These are phyloP conservation scores for Dactylellina leptospora DNA, from an alignment of 2,329 filamentous ascomycete species.

Conservation along the genomic window DNA sequence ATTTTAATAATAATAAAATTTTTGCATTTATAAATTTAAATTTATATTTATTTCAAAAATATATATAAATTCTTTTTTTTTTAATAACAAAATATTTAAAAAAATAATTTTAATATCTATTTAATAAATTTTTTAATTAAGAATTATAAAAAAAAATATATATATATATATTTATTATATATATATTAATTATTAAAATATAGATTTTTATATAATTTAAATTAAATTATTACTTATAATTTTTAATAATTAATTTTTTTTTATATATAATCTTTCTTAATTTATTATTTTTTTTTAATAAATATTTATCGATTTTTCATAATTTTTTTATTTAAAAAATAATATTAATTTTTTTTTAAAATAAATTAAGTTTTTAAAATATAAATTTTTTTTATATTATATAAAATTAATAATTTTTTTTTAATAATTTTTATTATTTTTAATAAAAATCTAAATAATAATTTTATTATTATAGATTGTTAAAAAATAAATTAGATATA, in stretches of 20 bases:
- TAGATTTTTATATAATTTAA: neutral
- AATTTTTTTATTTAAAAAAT: constrained; percentile 15
- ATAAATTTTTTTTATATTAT: neutral
- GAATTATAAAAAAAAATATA: neutral
- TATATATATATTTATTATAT: neutral
- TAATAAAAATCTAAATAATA: too few relatives aligned
- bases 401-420: neutral
- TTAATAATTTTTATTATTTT: too few relatives aligned
- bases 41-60: too few relatives aligned
- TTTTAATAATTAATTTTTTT: neutral
- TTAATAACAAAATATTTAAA: too few relatives aligned
- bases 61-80: too few relatives aligned
- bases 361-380: too few relatives aligned
- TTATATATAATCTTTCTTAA: neutral
- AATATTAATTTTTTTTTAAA: too few relatives aligned
- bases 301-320: neutral
- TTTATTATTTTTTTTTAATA: neutral
- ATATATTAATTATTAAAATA: neutral
- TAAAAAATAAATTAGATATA: too few relatives aligned
- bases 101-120: neutral
- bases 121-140: neutral
- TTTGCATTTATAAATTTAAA: too few relatives aligned
- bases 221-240: neutral
- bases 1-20: neutral
- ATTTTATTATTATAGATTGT: too few relatives aligned